phyloP scores from a whole-genome alignment of 2,329 filamentous ascomycete species.

The Penicillium sp. region DNA sequence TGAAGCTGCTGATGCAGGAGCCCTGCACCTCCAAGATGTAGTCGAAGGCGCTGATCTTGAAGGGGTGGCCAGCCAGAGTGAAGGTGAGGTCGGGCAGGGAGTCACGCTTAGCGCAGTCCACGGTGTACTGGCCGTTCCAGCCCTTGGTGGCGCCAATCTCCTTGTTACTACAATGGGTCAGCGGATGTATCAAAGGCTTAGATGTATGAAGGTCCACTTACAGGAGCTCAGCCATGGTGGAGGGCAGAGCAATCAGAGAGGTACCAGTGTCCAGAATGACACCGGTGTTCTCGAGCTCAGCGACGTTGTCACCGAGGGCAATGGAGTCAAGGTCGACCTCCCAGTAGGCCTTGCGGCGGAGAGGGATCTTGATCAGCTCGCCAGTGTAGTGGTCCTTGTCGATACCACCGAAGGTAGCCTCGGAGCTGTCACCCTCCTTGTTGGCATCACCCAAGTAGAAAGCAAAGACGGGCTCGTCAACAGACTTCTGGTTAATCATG shows the following conservation, averaged over 20 bases:
- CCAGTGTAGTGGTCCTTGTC: conserved; percentile 80
- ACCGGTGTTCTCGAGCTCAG: conserved; percentile 90
- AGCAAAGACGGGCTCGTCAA: conserved; percentile 91
- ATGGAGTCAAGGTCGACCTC: conserved; percentile 96
- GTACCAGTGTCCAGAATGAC: conserved; percentile 98
- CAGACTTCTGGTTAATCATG: conserved; percentile 83
- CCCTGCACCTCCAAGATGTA: conserved; percentile 96
- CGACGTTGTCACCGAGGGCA: conserved; percentile 80
- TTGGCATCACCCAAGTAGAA: conserved; percentile 87
- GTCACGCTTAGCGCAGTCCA: conserved; percentile 84
- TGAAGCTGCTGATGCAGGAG: conserved; percentile 95
- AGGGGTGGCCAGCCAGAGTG: conserved; percentile 86
- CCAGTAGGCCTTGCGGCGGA: conserved; percentile 99
- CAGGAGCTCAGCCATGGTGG: conserved; percentile 87
- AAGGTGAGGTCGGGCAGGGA: conserved; percentile 89
- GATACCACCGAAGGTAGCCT: conserved; percentile 86
- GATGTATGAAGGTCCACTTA: conserved; percentile 38
- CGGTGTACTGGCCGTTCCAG: conserved; percentile 93
- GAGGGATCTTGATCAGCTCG: conserved; percentile 87
- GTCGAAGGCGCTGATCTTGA: conserved; percentile 83
- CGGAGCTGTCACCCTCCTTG: conserved; percentile 73
- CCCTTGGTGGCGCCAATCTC: conserved; percentile 98
- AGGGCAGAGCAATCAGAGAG: conserved; percentile 93
- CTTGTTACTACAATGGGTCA: conserved; percentile 63
- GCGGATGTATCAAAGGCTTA: neutral